Evolutionary conservation across 1,284 basidiomycete genomes (phyloP).

Genomic region (Athelia sp.): DNA sequence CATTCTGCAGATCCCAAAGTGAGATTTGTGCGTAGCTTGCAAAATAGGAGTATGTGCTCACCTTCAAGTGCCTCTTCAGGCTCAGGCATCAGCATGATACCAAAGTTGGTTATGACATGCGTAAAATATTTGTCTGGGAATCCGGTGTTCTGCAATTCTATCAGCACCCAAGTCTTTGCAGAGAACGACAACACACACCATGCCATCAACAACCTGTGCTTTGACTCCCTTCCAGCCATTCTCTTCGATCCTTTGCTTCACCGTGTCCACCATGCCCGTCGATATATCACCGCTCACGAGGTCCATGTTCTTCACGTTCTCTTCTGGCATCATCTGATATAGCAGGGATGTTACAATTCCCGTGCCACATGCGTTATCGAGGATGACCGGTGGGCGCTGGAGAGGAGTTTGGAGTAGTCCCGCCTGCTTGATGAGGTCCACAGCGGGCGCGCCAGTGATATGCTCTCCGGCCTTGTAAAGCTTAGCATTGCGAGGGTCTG

Average conservation of each 20-base stretch:
- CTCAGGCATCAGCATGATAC: not conserved
- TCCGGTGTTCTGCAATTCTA: not conserved
- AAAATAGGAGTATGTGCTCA: not conserved
- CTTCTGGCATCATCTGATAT: not conserved
- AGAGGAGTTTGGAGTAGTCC: not conserved
- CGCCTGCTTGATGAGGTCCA: not conserved
- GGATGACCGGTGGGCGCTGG: not conserved
- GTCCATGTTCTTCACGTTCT: not conserved
- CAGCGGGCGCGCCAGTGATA: not conserved
- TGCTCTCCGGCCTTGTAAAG: not conserved
- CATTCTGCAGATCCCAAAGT: not conserved
- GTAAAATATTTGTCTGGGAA: not conserved
- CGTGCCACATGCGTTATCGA: not conserved
- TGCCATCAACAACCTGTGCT: not conserved
- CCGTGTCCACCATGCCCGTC: not conserved
- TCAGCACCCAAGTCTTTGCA: not conserved
- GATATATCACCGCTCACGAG: not conserved
- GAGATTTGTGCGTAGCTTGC: not conserved
- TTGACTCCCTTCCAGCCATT: not conserved
- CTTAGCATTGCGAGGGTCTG: no score
- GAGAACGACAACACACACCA: not conserved
- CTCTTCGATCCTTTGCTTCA: not conserved
- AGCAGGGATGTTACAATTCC: not conserved
- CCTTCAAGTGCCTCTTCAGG: not conserved
- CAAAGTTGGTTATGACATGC: not conserved